Evolutionary conservation across 306 rosid genomes (phyloP).

Genomic region (Lablab purpureus): DNA sequence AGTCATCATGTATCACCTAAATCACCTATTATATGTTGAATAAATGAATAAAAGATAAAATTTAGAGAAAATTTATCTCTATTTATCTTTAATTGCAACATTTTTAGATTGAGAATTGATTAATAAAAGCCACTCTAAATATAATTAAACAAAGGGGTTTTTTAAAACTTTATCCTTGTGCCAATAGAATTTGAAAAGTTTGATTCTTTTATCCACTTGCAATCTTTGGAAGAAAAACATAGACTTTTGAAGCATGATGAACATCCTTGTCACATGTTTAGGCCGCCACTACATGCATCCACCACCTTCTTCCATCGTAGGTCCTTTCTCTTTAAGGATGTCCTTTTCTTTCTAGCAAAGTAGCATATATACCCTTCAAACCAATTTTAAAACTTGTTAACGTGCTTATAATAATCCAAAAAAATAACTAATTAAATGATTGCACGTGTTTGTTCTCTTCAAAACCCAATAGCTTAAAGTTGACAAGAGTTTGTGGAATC

Average conservation of each 20-base stretch:
- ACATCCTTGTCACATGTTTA: not conserved
- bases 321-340: slow-evolving; percentile 43
- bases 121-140: no score
- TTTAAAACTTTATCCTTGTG: not conserved
- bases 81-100: no score
- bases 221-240: not conserved
- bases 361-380: slow-evolving; percentile 37
- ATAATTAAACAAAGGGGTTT: no score
- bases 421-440: slow-evolving; percentile 21
- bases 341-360: slow-evolving; percentile 41
- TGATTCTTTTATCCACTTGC: slow-evolving; percentile 30
- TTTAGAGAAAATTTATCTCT: no score
- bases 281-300: slow-evolving; percentile 28
- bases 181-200: not conserved
- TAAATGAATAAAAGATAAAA: no score
- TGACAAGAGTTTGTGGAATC: slow-evolving; percentile 44
- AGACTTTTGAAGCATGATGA: not conserved
- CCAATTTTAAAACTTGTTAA: slow-evolving; percentile 35
- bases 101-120: no score
- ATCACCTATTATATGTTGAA: no score
- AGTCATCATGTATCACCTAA: no score
- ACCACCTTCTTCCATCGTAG: slow-evolving; percentile 42
- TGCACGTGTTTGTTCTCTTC: slow-evolving; percentile 4
- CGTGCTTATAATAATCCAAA: slow-evolving; percentile 33
- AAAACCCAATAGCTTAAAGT: slow-evolving; percentile 31